Evolutionary conservation across 345 rosid genomes (phyloP), one percentile per base, ranked within the genome.

Genomic region (Populus tremula): DNA sequence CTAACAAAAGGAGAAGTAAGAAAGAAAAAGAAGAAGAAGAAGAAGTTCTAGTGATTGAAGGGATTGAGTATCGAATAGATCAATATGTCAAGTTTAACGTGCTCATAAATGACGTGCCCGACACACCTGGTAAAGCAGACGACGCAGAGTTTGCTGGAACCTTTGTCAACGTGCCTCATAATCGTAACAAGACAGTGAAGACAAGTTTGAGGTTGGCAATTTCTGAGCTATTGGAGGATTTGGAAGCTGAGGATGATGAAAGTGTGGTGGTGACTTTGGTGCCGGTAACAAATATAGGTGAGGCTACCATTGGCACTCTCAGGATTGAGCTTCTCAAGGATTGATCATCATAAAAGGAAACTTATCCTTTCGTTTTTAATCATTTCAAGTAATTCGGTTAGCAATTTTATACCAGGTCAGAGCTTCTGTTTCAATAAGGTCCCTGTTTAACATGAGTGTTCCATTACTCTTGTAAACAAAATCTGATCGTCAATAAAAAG

Each of bases 121-220:
- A 75, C 20, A 0, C 36, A n/a, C 27, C 20, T 13, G 74, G 73
- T 27, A 78, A 76, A 2, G 84, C 90, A 0, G 79, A 54, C n/a
- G 81, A 85, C n/a, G 86, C 87, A 0, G 91, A 89, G 86, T 89
- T 85, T 49, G 91, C 91, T 0, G 93, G 93, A 27, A 86, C 88
- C 63, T 89, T 88, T 61, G 87, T 85, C 77, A 88, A 84, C 20
- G 87, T 89, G 54, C 90, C 90, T 0, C 93, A 87, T 29, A 84
- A 50, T 70, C 88, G 79, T 49, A 79, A 78, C 68, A 88, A 80
- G 86, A 87, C 81, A 77, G 77, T 65, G 69, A 80, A 53, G 33
- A 90, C 93, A 14, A 1, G 67, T 25, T 72, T 87, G 78, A 83
- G 83, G 72, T 41, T 90, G 20, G 90, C 85, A 56, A 62, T 90